Evolutionary conservation across 495 filamentous ascomycete genomes (phyloP).

Genomic region (Penicillium alfredii): DNA sequence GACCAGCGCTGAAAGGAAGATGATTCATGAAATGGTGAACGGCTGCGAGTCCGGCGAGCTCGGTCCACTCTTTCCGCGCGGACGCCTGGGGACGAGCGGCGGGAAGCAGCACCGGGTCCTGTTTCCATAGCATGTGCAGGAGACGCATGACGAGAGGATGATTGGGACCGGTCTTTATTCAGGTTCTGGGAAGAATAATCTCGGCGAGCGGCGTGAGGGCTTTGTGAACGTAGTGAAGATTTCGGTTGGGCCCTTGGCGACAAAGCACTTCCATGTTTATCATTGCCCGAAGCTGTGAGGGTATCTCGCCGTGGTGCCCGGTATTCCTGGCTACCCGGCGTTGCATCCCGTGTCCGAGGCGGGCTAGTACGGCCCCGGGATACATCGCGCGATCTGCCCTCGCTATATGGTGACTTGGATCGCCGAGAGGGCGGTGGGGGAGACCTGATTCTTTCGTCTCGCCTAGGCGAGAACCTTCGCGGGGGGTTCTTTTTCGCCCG

Average conservation of each 20-base stretch:
- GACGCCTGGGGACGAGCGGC: slow-evolving; percentile 24
- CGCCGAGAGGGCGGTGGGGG: slow-evolving; percentile 36
- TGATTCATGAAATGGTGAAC: slow-evolving; percentile 16
- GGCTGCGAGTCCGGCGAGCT: slow-evolving; percentile 10
- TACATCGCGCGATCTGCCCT: slow-evolving; percentile 28
- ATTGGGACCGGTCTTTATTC: slow-evolving; percentile 6
- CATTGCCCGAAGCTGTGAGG: slow-evolving; percentile 9
- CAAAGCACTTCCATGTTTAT: slow-evolving; percentile 20
- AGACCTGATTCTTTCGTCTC: slow-evolving; percentile 41
- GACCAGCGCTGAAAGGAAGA: slow-evolving; percentile 11
- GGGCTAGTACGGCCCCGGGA: slow-evolving; percentile 29
- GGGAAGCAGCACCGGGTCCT: slow-evolving; percentile 22
- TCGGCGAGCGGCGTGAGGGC: slow-evolving; percentile 11
- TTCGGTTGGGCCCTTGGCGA: slow-evolving; percentile 16
- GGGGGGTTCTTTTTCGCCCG: slow-evolving; percentile 36
- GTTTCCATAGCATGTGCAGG: slow-evolving; percentile 15
- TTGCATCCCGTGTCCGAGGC: slow-evolving; percentile 30
- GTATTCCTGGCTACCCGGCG: slow-evolving; percentile 25
- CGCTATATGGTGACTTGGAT: slow-evolving; percentile 40
- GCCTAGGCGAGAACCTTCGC: slow-evolving; percentile 42
- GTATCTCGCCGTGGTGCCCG: slow-evolving; percentile 23
- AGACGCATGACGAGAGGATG: slow-evolving; percentile 15
- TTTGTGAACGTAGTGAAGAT: slow-evolving; percentile 5
- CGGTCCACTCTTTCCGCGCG: slow-evolving; percentile 19
- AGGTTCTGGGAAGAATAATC: slow-evolving; percentile 2